Conservation (phyloP, 2,329 filamentous ascomycete species). For the Epicoccum nigrum region DNA sequence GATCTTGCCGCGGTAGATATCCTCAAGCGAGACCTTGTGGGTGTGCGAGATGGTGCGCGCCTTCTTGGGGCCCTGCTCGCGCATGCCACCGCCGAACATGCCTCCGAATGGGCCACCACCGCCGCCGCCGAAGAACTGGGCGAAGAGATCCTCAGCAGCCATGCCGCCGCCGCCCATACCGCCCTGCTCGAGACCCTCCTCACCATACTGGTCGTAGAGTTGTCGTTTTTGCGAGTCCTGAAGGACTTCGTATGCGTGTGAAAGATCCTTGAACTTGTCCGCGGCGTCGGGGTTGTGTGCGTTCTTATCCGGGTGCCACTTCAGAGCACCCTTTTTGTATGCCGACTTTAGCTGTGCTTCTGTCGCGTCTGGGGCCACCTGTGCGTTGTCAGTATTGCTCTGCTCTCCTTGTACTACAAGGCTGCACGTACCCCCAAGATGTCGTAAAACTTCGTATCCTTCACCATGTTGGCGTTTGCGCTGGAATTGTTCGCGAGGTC, state of each 20-base stretch:
- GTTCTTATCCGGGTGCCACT: constrained; percentile 95
- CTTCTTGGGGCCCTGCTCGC: constrained; percentile 82
- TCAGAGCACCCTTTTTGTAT: constrained; percentile 82
- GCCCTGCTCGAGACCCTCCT: constrained; percentile 89
- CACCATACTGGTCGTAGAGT: constrained; percentile 96
- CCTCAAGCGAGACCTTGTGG: constrained; percentile 96
- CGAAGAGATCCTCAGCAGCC: constrained; percentile 94
- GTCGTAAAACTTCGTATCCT: constrained; percentile 81
- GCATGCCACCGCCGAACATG: constrained; percentile 67
- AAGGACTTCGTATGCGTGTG: constrained; percentile 92
- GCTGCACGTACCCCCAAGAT: constrained; percentile 69
- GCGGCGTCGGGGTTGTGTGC: constrained; percentile 89
- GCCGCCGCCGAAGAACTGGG: constrained; percentile 83
- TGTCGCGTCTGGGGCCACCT: constrained; percentile 80
- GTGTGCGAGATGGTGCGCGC: constrained; percentile 97
- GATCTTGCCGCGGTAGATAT: constrained; percentile 97
- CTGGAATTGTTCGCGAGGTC: constrained; percentile 15
- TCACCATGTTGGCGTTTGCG: constrained; percentile 67
- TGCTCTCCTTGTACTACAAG: constrained; percentile 16
- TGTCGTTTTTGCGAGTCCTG: constrained; percentile 90
- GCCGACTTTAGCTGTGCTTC: constrained; percentile 90
- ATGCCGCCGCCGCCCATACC: constrained; percentile 78
- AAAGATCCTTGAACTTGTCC: constrained; percentile 98
- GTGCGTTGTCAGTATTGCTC: constrained; percentile 24
- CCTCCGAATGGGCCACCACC: constrained; percentile 70